A percentile compares a stretch with the other conserved stretches of the same genome.
phyloP scores from a whole-genome alignment of 257 asterid species.

The Leptodermis oblonga region DNA sequence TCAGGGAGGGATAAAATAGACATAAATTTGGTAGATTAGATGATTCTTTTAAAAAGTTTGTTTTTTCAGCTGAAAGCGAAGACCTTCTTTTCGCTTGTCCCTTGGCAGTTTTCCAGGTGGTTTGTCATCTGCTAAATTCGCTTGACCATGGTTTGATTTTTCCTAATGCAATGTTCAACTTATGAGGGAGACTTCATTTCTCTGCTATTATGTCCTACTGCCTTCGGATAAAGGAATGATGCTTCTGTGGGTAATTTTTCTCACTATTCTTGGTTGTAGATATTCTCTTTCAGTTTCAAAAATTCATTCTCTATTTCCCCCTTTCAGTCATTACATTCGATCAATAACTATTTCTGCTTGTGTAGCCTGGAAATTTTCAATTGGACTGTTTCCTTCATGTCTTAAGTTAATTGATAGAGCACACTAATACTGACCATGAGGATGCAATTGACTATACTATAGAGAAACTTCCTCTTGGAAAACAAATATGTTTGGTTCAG shows the following conservation, averaged over 20 bases:
- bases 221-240: slow-evolving; percentile 84
- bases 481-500: no score
- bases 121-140: slow-evolving; percentile 64
- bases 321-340: neutral
- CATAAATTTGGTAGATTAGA: neutral
- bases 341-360: neutral
- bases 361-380: neutral
- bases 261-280: neutral
- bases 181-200: slow-evolving; percentile 58
- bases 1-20: neutral
- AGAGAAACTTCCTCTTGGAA: no score
- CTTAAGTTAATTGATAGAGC: no score
- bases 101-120: slow-evolving; percentile 72
- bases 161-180: slow-evolving; percentile 74
- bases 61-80: slow-evolving; percentile 4
- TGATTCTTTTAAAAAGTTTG: neutral
- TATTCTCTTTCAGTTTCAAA: neutral
- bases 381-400: no score
- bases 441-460: no score
- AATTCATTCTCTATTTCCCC: no score
- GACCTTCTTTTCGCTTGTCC: slow-evolving; percentile 14
- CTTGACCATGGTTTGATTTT: slow-evolving; percentile 89
- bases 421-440: no score
- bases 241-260: slow-evolving; percentile 77
- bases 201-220: slow-evolving; percentile 76